phyloP scores from a whole-genome alignment of 73 alveolate species.

The Breviolum minutum region DNA sequence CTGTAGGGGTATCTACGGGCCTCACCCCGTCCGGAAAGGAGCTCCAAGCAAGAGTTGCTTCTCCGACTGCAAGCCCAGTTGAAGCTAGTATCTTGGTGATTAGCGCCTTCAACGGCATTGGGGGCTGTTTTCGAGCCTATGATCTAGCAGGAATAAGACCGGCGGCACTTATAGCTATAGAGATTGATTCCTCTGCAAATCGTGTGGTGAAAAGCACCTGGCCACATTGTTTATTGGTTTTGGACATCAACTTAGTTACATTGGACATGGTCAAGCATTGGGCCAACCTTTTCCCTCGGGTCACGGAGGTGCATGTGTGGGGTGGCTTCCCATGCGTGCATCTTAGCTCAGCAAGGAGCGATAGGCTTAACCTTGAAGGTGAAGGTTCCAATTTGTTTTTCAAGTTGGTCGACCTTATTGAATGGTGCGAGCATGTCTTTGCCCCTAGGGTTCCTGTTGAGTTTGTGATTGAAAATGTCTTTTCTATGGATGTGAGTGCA shows the following conservation, averaged over 20 bases:
- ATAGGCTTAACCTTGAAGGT: neutral
- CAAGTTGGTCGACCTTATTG: no score
- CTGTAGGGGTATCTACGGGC: neutral
- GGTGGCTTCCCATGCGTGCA: conserved; percentile 13
- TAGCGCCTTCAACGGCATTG: neutral
- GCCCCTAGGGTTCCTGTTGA: no score
- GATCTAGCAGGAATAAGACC: no score
- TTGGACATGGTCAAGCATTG: neutral
- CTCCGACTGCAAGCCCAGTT: neutral
- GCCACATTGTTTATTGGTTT: neutral
- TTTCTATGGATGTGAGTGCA: no score
- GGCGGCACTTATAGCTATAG: neutral
- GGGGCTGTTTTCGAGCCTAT: conserved; percentile 3
- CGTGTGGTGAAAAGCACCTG: neutral
- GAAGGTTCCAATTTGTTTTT: neutral
- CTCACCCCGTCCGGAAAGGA: no score
- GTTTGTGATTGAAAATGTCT: no score
- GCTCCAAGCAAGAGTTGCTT: neutral
- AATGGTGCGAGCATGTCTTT: no score
- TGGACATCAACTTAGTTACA: neutral
- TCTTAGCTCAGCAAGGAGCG: neutral
- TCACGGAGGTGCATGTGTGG: conserved; percentile 8
- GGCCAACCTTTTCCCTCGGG: neutral
- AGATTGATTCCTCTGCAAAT: neutral
- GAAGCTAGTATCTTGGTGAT: neutral